Conservation (phyloP, 2,329 filamentous ascomycete species). For the Ascocoryne sarcoides region DNA sequence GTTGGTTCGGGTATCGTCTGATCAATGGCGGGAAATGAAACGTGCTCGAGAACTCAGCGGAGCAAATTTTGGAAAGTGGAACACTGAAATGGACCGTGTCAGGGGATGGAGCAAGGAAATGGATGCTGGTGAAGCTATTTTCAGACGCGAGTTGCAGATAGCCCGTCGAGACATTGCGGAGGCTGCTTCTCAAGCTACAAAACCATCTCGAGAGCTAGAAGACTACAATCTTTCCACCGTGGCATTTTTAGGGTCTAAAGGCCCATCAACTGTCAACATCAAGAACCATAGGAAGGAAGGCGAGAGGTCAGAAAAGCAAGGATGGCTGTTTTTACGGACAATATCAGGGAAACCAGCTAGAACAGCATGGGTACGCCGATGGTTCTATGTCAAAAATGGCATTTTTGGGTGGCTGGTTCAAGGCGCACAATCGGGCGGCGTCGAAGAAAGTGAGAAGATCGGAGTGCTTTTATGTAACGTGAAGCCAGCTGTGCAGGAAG, state of each 20-base stretch:
- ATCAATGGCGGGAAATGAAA: slow-evolving; percentile 84
- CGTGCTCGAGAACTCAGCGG: slow-evolving; percentile 56
- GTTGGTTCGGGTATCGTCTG: slow-evolving; percentile 73
- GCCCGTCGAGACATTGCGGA: slow-evolving; percentile 79
- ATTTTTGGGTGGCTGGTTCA: slow-evolving; percentile 94
- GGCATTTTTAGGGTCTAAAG: slow-evolving; percentile 66
- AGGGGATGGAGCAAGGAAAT: slow-evolving; percentile 91
- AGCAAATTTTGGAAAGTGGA: slow-evolving; percentile 56
- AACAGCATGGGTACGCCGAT: slow-evolving; percentile 81
- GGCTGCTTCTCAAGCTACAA: slow-evolving; percentile 56
- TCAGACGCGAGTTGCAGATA: slow-evolving; percentile 70
- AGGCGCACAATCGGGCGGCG: slow-evolving; percentile 67
- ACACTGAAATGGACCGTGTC: slow-evolving; percentile 79
- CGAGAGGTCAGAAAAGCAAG: slow-evolving; percentile 66
- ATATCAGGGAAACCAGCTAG: slow-evolving; percentile 81
- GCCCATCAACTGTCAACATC: slow-evolving; percentile 48
- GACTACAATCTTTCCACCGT: slow-evolving; percentile 88
- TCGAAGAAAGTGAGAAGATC: slow-evolving; percentile 93
- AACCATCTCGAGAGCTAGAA: slow-evolving; percentile 85
- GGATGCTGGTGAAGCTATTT: slow-evolving; percentile 77
- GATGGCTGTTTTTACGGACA: slow-evolving; percentile 81
- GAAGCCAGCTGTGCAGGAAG: slow-evolving; percentile 83
- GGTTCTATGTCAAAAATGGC: slow-evolving; percentile 93
- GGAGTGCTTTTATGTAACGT: slow-evolving; percentile 90
- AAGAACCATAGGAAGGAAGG: slow-evolving; percentile 42